These are phyloP conservation scores for Rhizodiscina lignyota DNA, from an alignment of 495 filamentous ascomycete species.

Conservation along the genomic window DNA sequence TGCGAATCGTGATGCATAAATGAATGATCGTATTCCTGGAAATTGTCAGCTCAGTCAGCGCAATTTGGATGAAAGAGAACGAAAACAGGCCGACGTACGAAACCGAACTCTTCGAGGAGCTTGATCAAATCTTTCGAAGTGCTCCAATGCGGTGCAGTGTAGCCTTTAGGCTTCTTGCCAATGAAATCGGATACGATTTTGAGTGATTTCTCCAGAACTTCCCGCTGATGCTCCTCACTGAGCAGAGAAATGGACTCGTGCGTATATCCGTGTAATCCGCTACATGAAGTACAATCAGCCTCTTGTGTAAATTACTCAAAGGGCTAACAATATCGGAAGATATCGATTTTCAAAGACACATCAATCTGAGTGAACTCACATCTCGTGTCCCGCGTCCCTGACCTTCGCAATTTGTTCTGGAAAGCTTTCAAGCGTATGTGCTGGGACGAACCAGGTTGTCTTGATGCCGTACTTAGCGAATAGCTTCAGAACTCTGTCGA, in stretches of 20 bases:
- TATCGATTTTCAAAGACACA: no score
- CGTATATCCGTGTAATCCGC: slow-evolving; percentile 28
- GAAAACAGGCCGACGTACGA: no score
- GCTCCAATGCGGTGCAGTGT: slow-evolving; percentile 34
- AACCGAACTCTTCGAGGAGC: no score
- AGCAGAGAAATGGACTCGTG: slow-evolving; percentile 20
- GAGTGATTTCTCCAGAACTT: slow-evolving; percentile 20
- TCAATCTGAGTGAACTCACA: no score
- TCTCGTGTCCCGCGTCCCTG: slow-evolving; percentile 23
- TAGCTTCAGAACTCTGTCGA: slow-evolving; percentile 24
- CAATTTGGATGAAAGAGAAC: no score
- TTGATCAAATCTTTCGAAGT: no score
- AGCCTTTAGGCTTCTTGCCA: slow-evolving; percentile 21
- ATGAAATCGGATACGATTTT: slow-evolving; percentile 18
- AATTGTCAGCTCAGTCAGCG: no score
- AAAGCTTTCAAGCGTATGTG: slow-evolving; percentile 24
- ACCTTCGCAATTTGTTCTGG: slow-evolving; percentile 21
- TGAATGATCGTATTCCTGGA: slow-evolving; percentile 51
- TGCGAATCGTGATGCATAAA: slow-evolving; percentile 53
- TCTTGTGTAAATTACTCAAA: no score
- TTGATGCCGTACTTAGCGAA: slow-evolving; percentile 23
- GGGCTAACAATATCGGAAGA: no score
- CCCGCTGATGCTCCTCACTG: slow-evolving; percentile 18
- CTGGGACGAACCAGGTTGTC: slow-evolving; percentile 27
- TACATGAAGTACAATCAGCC: no score